phyloP scores from a whole-genome alignment of 2,329 filamentous ascomycete species.

The Aquanectria penicillioides region DNA sequence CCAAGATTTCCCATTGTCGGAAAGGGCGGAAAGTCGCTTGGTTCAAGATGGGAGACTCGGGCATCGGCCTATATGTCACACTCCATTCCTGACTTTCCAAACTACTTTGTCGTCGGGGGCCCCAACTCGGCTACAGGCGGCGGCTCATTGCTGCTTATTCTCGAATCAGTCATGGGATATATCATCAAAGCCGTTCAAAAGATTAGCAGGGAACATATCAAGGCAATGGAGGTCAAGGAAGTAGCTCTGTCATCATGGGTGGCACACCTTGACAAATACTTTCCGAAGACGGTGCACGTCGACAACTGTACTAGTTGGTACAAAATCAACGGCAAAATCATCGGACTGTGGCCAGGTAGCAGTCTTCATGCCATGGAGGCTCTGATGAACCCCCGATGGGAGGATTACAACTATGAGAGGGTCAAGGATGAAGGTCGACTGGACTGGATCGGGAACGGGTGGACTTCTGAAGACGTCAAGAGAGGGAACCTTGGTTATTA shows the following conservation, averaged over 20 bases:
- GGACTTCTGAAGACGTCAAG: conserved; percentile 1
- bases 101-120: neutral
- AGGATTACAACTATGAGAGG: conserved; percentile 2
- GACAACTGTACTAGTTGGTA: conserved; percentile 13
- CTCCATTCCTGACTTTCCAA: neutral
- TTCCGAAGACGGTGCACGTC: neutral
- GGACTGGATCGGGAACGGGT: conserved; percentile 8
- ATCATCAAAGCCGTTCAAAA: conserved; percentile 3
- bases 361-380: neutral
- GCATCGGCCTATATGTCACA: neutral
- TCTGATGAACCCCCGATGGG: neutral
- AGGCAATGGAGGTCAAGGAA: neutral
- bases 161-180: neutral
- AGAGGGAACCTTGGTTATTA: conserved; percentile 2
- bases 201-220: neutral
- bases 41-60: neutral
- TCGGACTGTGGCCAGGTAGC: conserved; percentile 8
- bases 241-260: neutral
- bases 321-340: neutral
- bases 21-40: neutral
- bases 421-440: neutral
- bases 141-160: neutral
- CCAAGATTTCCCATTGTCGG: neutral
- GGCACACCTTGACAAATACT: neutral
- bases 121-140: neutral